Base-by-base conservation (phyloP, 306 rosid species). In the Vigna nakashimae region DNA sequence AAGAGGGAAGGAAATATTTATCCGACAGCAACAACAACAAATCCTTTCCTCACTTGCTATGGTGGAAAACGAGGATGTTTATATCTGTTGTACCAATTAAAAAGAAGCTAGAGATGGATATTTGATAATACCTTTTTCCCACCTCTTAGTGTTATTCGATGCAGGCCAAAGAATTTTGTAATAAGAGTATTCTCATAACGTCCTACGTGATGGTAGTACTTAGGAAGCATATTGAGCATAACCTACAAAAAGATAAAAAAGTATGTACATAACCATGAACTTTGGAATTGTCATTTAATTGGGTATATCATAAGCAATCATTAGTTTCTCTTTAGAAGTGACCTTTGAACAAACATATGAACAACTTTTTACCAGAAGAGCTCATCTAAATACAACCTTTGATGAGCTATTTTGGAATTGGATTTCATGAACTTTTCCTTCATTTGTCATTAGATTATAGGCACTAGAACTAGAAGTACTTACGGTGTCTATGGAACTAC, bases 81-180 rank as follows among this genome's bases (percentile, higher is more conserved):
- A 80, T 7, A 69, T 5, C 9, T 42, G 62, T 14, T 55, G 57
- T 20, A 72, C 76, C 45, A 53, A 65, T 63, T 52, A 51, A 70
- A 79, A 66, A 52, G 48, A 69, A 79, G 52, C 69, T 10, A 82
- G 67, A 73, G 71, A 30, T 40, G 80, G 68, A 69, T 58, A 75
- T 26, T 43, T 64, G 82, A 51, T 46, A 69, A 53, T 89, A 95
- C 98, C 98, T 95, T 95, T 85, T 83, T 92, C 86, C 94, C 89
- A 81, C 89, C 90, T 84, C 73, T 84, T 16, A 91, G 74, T 75
- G 84, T 90, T 88, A 95, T 95, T 65, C 96, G 88, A 75, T 95
- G 99, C 72, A 92, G 89, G 68, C 99, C 99, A 82, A 95, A 95
- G 75, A 86, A 85, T 79, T 95, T 95, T 64, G 99, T 92, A 64